Percentiles rank a stretch among this genome's conserved stretches.
Conservation (phyloP, 2,329 filamentous ascomycete genomes). For the Colletotrichum camelliae region DNA sequence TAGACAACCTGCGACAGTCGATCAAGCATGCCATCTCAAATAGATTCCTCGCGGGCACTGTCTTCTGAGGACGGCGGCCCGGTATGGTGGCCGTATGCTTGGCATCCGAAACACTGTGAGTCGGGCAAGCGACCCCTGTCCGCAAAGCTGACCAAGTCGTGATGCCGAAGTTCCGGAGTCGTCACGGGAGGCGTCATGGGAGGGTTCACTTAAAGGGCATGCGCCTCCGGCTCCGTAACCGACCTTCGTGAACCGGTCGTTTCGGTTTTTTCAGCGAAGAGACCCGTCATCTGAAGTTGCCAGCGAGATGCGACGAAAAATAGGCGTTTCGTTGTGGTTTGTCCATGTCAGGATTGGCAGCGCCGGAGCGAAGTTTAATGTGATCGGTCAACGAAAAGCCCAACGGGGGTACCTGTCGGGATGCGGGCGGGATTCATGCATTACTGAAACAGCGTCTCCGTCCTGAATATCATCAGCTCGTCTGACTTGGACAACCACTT, state of each 20-base stretch:
- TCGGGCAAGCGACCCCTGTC: slow-evolving; percentile 14
- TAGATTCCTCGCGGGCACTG: not conserved
- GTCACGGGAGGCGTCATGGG: not conserved
- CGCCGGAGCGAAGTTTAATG: not conserved
- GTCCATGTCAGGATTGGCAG: not conserved
- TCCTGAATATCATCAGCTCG: not conserved
- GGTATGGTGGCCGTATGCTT: slow-evolving; percentile 1
- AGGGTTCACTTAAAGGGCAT: not conserved
- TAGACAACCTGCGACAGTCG: slow-evolving; percentile 14
- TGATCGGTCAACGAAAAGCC: not conserved
- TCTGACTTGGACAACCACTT: not conserved
- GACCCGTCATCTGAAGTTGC: slow-evolving; percentile 16
- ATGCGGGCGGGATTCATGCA: not conserved
- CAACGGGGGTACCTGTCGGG: not conserved
- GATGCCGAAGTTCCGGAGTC: slow-evolving; percentile 4
- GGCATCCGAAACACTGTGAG: slow-evolving; percentile 15
- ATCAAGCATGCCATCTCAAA: slow-evolving; percentile 8
- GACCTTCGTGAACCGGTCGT: not conserved
- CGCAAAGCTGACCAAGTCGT: not conserved
- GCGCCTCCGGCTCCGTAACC: not conserved
- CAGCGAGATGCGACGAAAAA: slow-evolving; percentile 1
- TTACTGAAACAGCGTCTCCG: not conserved
- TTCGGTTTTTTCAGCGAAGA: not conserved
- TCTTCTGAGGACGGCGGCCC: not conserved
- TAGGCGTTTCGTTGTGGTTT: not conserved